Evolutionary conservation across 2,329 filamentous ascomycete genomes (phyloP).

Genomic region (Stemphylium beticola): DNA sequence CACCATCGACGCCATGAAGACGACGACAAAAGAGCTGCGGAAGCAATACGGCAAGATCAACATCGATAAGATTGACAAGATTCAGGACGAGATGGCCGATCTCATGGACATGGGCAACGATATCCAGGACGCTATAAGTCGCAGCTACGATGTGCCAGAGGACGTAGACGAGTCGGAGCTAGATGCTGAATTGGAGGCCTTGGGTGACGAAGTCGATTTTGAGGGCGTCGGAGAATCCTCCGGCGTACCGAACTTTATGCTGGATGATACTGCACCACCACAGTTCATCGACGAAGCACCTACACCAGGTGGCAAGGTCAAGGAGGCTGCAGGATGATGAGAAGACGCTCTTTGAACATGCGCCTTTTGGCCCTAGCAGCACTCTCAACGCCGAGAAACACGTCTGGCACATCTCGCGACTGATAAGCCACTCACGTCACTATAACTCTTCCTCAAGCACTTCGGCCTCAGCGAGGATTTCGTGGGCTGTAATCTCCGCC

Average conservation of each 20-base stretch:
- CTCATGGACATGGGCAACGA: conserved; percentile 97
- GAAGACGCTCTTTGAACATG: not conserved
- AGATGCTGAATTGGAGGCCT: conserved; percentile 92
- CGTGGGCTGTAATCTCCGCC: too few relatives aligned
- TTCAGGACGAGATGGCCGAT: conserved; percentile 99
- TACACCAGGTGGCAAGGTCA: conserved; percentile 69
- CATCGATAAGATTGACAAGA: conserved; percentile 93
- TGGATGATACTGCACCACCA: conserved; percentile 81
- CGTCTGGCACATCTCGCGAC: too few relatives aligned
- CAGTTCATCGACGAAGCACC: conserved; percentile 94
- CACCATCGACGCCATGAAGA: conserved; percentile 96
- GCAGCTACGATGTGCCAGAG: conserved; percentile 93
- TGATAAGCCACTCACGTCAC: too few relatives aligned
- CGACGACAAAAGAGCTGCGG: conserved; percentile 88
- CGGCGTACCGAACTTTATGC: conserved; percentile 80
- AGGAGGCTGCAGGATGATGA: conserved; percentile 72
- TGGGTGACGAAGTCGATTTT: conserved; percentile 92
- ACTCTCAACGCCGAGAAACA: too few relatives aligned
- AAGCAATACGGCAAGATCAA: conserved; percentile 98
- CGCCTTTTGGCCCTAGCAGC: not conserved
- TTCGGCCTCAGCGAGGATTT: too few relatives aligned
- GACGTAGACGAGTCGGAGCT: conserved; percentile 96
- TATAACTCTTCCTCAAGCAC: too few relatives aligned
- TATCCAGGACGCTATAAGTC: conserved; percentile 90
- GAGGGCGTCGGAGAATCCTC: conserved; percentile 69